Conservation (phyloP, 176 grass and related monocot genomes). For the Lolium multiflorum region DNA sequence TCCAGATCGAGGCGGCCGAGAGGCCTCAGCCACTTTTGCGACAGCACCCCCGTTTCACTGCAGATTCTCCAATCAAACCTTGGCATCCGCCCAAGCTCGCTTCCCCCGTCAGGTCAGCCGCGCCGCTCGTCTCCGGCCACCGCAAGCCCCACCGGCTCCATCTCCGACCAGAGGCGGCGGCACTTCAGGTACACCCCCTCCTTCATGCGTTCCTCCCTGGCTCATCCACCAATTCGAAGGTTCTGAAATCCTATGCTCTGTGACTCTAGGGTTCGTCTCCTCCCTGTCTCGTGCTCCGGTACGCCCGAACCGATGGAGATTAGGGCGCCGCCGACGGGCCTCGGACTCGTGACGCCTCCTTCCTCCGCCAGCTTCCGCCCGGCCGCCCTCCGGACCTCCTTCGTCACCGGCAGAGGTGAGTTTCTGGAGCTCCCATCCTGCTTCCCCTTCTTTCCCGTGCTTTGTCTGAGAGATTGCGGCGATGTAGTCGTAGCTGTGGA, state of each 20-base stretch:
- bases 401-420: constrained; percentile 53
- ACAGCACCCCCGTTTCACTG: background rate
- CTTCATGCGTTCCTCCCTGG: too few species aligned
- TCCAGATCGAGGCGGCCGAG: background rate
- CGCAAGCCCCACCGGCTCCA: background rate
- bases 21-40: background rate
- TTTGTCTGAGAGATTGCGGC: background rate
- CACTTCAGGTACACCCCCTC: background rate
- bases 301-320: constrained; percentile 51
- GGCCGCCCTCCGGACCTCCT: constrained; percentile 42
- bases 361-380: constrained; percentile 28
- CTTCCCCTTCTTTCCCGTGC: background rate
- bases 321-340: constrained; percentile 45
- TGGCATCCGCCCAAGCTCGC: background rate
- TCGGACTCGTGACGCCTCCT: constrained; percentile 40
- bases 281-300: background rate
- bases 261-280: constrained; percentile 20
- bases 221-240: background rate
- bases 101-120: background rate
- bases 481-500: background rate
- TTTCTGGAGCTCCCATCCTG: constrained; percentile 13
- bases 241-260: background rate
- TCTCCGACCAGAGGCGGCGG: background rate
- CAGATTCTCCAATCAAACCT: background rate
- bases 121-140: constrained; percentile 19